Base-by-base conservation (phyloP, 192 early-diverging fungal species). In the Chytriomyces sp. region DNA sequence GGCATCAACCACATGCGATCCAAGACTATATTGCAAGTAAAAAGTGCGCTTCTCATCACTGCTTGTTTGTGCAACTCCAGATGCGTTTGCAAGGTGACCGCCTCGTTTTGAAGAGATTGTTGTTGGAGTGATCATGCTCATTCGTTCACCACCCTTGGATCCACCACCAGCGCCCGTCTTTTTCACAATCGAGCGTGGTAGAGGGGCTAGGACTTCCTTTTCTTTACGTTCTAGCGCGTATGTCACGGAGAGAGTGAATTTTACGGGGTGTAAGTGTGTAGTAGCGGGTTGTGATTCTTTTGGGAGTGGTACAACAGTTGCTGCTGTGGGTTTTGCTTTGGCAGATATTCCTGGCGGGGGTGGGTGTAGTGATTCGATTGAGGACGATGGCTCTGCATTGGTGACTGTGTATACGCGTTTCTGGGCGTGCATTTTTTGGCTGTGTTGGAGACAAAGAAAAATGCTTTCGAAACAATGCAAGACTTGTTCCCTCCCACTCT, bases 21-120 rank as follows among this genome's bases (percentile, higher is more conserved):
- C 71, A 45, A 73, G 44, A 9, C 45, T 24, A n/a, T 73, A 73
- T 4, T 61, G 61, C 16, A 73, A 60, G 10, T 73, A 48, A 23
- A 73, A 73, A 35, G 24, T 23, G 16, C 71, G 53, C 26, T 28
- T 26, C 26, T 73, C 71, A 2, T 73, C 71, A 47, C 4, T 62
- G 60, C 62, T 73, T 45, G 71, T 63, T 3, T 20, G 7, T 7
- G 71, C 59, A 23, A 69, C 50, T 13, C 16, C 45, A 0, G 53
- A 13, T 20, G 13, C 20, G 3, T 13, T 20, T 20, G 53, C 16
- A 20, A 20, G 16, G 1, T 13, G 16, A 18, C 50, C 50, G 13
- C 53, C 53, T 3, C 16, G 16, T 20, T 57, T 57, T 35, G 35
- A 35, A 0, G 35, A 35, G 35, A 35, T 35, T 35, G 35, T 35